Evolutionary conservation across 768 basidiomycete genomes (phyloP), one percentile per base, ranked within the genome.

Genomic region (Piloderma croceum): DNA sequence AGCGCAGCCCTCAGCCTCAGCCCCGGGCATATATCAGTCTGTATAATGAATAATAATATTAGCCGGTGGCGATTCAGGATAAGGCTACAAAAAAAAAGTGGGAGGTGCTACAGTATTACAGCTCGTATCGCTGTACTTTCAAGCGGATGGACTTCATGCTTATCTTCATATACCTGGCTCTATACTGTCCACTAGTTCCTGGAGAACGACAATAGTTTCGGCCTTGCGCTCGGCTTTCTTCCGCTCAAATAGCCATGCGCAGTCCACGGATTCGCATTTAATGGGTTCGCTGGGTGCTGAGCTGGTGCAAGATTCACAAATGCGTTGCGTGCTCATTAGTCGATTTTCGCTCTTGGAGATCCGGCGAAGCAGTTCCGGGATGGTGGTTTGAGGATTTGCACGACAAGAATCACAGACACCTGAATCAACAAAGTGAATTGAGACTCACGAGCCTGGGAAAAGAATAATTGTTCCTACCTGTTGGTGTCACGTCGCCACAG

Each of bases 241-340:
- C 24, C 89, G 69, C 22, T 81, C 74, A 49, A 79, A 96, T 24
- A 91, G 59, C 78, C 88, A 84, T 0, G 83, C 75, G 56, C 93
- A 98, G 54, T 96, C 91, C 34, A 88, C 64, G 6, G 88, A 90
- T 52, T 85, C 80, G 61, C 93, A 98, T 24, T 73, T 59, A 34
- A 81, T 73, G 1, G 73, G 69, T 41, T 90, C 88, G 10, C 61
- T 63, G 4, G 68, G 60, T 2, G 79, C 69, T 0, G 67, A 69
- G 3, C 65, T 63, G 4, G 80, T 66, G 57, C 93, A 98, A 3
- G 81, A 77, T 6, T 67, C 65, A 56, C 93, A 98, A 23, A 91
- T 68, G 3, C 62, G 63, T 31, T 91, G 85, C 3, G 78, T 61
- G n/a, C 76, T 64, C 13, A 62, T 50, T 1, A 85, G 59, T 18